phyloP scores from a whole-genome alignment of 768 basidiomycete genomes.

The Pisolithus microcarpus region DNA sequence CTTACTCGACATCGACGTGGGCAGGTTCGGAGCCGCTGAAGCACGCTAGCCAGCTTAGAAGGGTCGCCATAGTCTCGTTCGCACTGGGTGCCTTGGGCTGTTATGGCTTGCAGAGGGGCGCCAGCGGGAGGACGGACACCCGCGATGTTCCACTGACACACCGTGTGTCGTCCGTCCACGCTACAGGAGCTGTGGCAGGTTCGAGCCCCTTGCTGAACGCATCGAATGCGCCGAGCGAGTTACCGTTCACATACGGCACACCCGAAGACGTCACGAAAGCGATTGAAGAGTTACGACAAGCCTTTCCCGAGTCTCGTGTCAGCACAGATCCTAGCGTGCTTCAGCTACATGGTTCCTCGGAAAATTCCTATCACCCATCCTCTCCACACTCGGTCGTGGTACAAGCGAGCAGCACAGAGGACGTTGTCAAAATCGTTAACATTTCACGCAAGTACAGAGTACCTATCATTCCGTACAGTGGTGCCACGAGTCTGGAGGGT shows the following conservation, averaged over 20 bases:
- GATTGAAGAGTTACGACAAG: constrained; percentile 43
- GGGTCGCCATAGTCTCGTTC: constrained; percentile 13
- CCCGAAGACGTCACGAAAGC: constrained; percentile 41
- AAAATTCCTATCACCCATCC: constrained; percentile 59
- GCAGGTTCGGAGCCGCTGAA: neutral
- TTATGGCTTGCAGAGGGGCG: neutral
- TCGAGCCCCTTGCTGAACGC: neutral
- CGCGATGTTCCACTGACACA: neutral
- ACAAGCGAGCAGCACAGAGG: constrained; percentile 60
- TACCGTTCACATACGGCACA: constrained; percentile 36
- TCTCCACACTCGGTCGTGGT: constrained; percentile 53
- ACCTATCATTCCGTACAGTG: constrained; percentile 76
- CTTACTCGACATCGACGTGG: neutral
- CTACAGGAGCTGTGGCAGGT: neutral
- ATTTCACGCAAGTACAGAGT: constrained; percentile 66
- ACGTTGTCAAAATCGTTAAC: constrained; percentile 75
- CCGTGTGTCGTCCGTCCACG: neutral
- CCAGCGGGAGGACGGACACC: neutral
- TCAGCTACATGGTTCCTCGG: constrained; percentile 55
- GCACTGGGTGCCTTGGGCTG: constrained; percentile 13
- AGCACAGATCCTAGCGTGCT: constrained; percentile 46
- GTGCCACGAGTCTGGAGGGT: constrained; percentile 83
- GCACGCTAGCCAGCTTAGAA: constrained; percentile 6
- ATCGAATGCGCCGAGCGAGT: neutral
- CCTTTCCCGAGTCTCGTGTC: constrained; percentile 43